Base-by-base conservation (phyloP, 1,284 basidiomycete species). In the Boletus smithii region DNA sequence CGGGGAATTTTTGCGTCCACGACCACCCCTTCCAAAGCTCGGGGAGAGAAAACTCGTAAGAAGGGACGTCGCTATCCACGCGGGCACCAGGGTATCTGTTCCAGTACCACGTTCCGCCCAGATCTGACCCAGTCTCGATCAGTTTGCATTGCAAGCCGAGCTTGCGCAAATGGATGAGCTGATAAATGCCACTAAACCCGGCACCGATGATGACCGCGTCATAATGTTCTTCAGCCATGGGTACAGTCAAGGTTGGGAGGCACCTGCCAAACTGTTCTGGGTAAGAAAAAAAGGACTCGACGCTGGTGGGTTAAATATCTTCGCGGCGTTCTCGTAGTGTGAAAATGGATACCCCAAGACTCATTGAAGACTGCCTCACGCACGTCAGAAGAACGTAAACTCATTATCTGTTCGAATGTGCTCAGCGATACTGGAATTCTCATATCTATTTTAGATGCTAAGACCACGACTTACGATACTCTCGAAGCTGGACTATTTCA, bases 21-120 rank as follows among this genome's bases (percentile, higher is more conserved):
- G 53, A 22, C 53, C 53, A 54, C 11, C n/a, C 48, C n/a, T 55
- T 52, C 53, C 53, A 54, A 11, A 54, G 36, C 26, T 54, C 53
- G 17, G 43, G 48, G 18, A 42, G 41, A 1, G 53, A 48, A 2
- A 48, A 30, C 20, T 55, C 53, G 37, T 54, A 54, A 5, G 30
- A n/a, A 17, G 53, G 53, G 16, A 54, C n/a, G 8, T 42, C 48
- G 2, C 32, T 55, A 18, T 54, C 53, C 2, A 53, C 53, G 13
- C 53, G 50, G 5, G 53, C 53, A 11, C 53, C 53, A 8, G 53
- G 53, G 29, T 54, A 54, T 30, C 38, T 52, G 30, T 53, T 54
- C 53, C 53, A 56, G 29, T 54, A 26, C 53, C 53, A 54, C 1
- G 31, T 33, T 14, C 53, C 49, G 3, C 53, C 54, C 2, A 54